phyloP scores from a whole-genome alignment of 345 rosid species.

The Citrus unshiu region DNA sequence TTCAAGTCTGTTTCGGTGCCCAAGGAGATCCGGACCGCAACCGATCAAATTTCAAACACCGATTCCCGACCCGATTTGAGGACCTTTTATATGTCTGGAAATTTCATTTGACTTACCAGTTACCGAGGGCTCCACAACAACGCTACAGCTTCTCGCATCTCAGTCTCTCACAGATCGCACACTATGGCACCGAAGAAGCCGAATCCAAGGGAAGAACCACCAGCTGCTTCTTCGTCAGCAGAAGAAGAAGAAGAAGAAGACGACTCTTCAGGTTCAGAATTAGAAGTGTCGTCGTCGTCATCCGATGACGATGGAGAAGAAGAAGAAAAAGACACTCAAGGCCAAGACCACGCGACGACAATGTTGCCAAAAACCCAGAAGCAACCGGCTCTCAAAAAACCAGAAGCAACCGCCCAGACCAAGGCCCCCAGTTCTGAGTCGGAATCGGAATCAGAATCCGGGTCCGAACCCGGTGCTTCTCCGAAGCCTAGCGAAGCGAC shows the following conservation, averaged over 20 bases:
- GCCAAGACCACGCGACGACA: not conserved
- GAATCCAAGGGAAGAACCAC: slow-evolving; percentile 27
- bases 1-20: no score
- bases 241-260: slow-evolving; percentile 29
- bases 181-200: slow-evolving; percentile 30
- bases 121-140: no score
- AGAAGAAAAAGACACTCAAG: not conserved
- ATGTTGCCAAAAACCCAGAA: not conserved
- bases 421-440: slow-evolving; percentile 21
- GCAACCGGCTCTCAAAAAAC: not conserved
- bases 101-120: no score
- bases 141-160: not conserved
- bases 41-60: no score
- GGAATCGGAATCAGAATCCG: slow-evolving; percentile 24
- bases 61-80: no score
- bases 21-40: no score
- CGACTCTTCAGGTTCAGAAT: slow-evolving; percentile 9
- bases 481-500: slow-evolving; percentile 17
- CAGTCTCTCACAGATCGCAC: not conserved
- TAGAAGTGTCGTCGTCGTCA: not conserved
- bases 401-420: not conserved
- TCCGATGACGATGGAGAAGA: slow-evolving; percentile 11
- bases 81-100: no score
- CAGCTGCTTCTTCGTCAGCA: slow-evolving; percentile 25
- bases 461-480: slow-evolving; percentile 8